phyloP scores from a whole-genome alignment of 2,329 filamentous ascomycete species.

The Botrytis fabae region DNA sequence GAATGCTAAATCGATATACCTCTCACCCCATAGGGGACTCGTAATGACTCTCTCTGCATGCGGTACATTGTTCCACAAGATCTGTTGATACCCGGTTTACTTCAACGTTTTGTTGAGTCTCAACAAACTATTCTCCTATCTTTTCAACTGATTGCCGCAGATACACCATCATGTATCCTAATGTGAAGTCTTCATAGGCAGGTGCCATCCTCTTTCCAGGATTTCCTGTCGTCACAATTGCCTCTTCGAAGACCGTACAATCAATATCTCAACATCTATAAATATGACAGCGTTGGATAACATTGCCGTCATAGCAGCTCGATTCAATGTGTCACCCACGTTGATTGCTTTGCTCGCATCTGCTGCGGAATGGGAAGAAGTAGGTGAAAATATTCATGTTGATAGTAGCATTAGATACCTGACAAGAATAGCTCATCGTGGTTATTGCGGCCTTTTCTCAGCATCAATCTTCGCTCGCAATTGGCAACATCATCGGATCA shows the following conservation, averaged over 20 bases:
- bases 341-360: constrained; percentile 54
- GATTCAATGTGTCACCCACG: constrained; percentile 48
- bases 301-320: constrained; percentile 46
- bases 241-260: neutral
- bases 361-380: constrained; percentile 58
- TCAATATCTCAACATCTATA: neutral
- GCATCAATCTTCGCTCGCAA: constrained; percentile 48
- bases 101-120: neutral
- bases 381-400: constrained; percentile 29
- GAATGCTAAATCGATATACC: neutral
- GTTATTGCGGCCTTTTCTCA: constrained; percentile 50
- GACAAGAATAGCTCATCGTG: constrained; percentile 47
- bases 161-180: neutral
- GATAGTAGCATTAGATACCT: neutral
- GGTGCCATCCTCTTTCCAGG: neutral
- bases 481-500: constrained; percentile 57
- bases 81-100: neutral
- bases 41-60: neutral
- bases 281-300: constrained; percentile 28
- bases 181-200: neutral
- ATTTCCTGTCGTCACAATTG: neutral
- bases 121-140: neutral
- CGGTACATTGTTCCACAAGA: neutral
- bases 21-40: neutral
- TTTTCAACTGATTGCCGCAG: neutral